Evolutionary conservation across 1,284 basidiomycete species (phyloP).

Genomic region (Rhodotorula sp.): DNA sequence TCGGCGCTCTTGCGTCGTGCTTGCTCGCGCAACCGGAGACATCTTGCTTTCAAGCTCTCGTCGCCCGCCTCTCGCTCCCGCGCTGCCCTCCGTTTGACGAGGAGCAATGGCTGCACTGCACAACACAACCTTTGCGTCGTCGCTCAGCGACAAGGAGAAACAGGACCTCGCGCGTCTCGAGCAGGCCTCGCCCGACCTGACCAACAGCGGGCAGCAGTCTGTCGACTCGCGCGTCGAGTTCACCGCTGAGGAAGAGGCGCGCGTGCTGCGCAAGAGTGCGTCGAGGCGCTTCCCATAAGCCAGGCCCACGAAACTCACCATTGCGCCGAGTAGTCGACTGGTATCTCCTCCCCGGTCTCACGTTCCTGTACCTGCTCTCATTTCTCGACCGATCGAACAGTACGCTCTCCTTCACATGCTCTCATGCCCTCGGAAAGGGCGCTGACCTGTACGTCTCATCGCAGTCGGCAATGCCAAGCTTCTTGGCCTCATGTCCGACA

Average conservation of each 20-base stretch:
- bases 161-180: not conserved
- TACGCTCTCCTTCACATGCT: not conserved
- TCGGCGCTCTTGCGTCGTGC: too few species aligned
- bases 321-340: conserved; percentile 13
- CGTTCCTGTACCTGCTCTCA: conserved; percentile 28
- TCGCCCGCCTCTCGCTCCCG: too few species aligned
- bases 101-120: too few species aligned
- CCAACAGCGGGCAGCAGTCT: conserved; percentile 2
- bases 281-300: not conserved
- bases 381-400: conserved; percentile 32
- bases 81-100: too few species aligned
- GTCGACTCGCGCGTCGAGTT: not conserved
- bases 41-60: too few species aligned
- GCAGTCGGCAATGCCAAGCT: conserved; percentile 34
- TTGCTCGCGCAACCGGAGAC: too few species aligned
- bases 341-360: conserved; percentile 31
- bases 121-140: too few species aligned
- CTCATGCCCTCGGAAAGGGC: too few species aligned
- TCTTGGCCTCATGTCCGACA: conserved; percentile 28
- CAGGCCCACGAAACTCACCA: not conserved
- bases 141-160: conserved; percentile 3
- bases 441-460: not conserved
- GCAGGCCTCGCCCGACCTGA: conserved; percentile 1
- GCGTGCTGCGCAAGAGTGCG: not conserved
- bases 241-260: not conserved